Conservation (phyloP, 1,284 basidiomycete species). For the Pascua sp. region DNA sequence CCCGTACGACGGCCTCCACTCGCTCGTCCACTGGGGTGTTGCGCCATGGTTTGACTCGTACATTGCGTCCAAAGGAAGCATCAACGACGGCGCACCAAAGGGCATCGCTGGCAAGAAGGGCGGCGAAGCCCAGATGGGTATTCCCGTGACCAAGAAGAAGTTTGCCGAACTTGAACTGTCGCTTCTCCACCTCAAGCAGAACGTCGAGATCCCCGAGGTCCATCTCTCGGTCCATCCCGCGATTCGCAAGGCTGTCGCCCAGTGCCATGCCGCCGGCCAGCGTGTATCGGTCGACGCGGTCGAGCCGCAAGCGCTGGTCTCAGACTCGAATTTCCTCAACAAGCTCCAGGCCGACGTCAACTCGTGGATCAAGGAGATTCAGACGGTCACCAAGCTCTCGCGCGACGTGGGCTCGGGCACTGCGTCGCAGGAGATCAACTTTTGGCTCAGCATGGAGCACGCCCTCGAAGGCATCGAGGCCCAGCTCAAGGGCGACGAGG, state of each 20-base stretch:
- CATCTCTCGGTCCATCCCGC: constrained; percentile 86
- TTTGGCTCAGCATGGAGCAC: constrained; percentile 92
- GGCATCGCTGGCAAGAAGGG: constrained; percentile 64
- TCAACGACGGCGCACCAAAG: constrained; percentile 54
- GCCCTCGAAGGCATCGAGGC: constrained; percentile 89
- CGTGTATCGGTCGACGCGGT: constrained; percentile 48
- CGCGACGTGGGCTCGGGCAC: constrained; percentile 93
- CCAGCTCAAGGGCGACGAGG: constrained; percentile 87
- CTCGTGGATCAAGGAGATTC: constrained; percentile 97
- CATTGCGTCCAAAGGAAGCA: constrained; percentile 55
- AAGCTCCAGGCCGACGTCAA: constrained; percentile 92
- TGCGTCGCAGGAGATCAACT: constrained; percentile 97
- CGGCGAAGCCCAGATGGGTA: constrained; percentile 79
- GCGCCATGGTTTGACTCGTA: constrained; percentile 99
- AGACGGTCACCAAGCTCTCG: constrained; percentile 88
- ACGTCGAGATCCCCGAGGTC: constrained; percentile 97
- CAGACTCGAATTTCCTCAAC: constrained; percentile 89
- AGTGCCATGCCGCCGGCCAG: constrained; percentile 34
- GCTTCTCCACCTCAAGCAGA: constrained; percentile 92
- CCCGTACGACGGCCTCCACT: constrained; percentile 93
- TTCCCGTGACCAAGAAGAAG: constrained; percentile 98
- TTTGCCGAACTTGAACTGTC: constrained; percentile 98
- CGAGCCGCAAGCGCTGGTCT: constrained; percentile 54
- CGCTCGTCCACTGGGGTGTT: constrained; percentile 92
- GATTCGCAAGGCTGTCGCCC: constrained; percentile 79